phyloP scores from a whole-genome alignment of 2,329 filamentous ascomycete genomes.

The Elsinoe ampelina region DNA sequence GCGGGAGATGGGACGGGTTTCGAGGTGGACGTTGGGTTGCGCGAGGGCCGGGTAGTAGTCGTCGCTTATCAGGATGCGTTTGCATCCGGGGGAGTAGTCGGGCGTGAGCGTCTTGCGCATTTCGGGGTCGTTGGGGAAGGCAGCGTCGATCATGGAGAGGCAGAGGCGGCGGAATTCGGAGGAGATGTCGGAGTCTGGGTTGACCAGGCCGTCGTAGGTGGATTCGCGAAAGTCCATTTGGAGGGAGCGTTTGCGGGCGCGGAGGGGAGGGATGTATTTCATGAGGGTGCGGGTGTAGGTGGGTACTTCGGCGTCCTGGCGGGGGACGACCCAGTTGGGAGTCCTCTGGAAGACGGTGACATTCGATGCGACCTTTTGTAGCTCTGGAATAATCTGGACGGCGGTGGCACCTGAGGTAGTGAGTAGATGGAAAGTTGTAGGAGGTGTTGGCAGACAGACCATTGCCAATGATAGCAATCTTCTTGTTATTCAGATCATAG shows the following conservation, averaged over 20 bases:
- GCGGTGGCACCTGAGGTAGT: constrained; percentile 42
- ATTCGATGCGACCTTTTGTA: constrained; percentile 41
- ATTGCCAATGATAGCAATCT: constrained; percentile 51
- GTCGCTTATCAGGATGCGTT: constrained; percentile 45
- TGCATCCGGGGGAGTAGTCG: constrained; percentile 46
- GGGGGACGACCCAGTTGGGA: constrained; percentile 51
- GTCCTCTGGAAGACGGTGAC: constrained; percentile 50
- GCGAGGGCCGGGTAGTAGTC: constrained; percentile 47
- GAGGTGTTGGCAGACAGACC: constrained; percentile 29
- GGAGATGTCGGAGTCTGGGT: constrained; percentile 33
- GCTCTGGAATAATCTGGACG: constrained; percentile 49
- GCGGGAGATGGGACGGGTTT: constrained; percentile 40
- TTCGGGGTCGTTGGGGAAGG: constrained; percentile 41
- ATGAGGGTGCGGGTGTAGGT: constrained; percentile 34
- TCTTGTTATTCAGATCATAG: constrained; percentile 45
- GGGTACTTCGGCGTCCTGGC: constrained; percentile 40
- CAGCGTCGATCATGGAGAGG: constrained; percentile 33
- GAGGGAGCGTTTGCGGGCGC: constrained; percentile 40
- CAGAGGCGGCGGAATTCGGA: constrained; percentile 32
- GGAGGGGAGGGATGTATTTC: constrained; percentile 43
- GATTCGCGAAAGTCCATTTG: constrained; percentile 49
- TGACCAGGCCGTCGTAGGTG: constrained; percentile 37
- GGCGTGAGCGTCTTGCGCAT: constrained; percentile 47
- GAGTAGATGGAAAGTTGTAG: background rate
- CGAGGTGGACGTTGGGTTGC: constrained; percentile 40